Evolutionary conservation across 176 grass and related monocot species (phyloP).

Genomic region (Carex myosuroides): DNA sequence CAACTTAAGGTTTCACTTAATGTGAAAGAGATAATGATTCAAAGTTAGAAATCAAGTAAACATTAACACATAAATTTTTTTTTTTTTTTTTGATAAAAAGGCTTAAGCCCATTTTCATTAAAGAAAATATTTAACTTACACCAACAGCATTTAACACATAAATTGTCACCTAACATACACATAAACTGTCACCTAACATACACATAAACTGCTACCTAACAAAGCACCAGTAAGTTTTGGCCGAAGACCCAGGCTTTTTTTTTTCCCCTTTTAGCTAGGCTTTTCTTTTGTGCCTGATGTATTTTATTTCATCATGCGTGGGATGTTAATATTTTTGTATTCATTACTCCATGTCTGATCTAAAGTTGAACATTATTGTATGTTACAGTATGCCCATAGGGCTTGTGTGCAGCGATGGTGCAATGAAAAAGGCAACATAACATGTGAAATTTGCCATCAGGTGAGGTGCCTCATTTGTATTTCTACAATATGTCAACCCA

Average conservation of each 20-base stretch:
- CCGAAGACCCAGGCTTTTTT: background rate
- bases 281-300: conserved; percentile 15
- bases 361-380: conserved; percentile 22
- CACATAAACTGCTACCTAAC: background rate
- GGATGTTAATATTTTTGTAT: background rate
- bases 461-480: background rate
- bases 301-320: background rate
- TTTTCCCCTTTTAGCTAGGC: background rate
- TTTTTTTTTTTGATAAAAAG: too few species aligned
- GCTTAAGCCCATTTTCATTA: too few species aligned
- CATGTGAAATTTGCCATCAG: conserved; percentile 60
- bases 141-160: too few species aligned
- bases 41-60: background rate
- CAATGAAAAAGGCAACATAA: conserved; percentile 88
- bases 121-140: too few species aligned
- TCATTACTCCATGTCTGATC: conserved; percentile 11
- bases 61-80: background rate
- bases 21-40: background rate
- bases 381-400: conserved; percentile 79
- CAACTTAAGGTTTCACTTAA: background rate
- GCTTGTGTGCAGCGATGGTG: conserved; percentile 84
- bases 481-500: background rate
- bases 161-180: background rate
- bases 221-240: background rate
- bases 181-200: background rate